Evolutionary conservation across 208 protist species (phyloP), one percentile per base, ranked within the genome.

Genomic region (Leishmania aethiopica): DNA sequence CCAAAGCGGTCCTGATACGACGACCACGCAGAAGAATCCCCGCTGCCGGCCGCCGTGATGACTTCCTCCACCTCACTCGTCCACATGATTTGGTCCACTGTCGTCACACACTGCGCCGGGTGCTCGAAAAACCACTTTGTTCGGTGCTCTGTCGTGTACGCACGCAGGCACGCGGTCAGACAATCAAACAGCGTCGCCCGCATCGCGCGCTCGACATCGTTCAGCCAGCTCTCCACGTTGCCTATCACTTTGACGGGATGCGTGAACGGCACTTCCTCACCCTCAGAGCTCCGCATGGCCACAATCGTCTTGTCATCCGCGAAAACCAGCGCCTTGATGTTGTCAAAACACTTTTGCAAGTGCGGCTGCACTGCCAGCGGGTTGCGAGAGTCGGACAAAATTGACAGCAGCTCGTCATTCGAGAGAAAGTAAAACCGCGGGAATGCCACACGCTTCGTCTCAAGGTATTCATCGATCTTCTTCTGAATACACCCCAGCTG

Each of bases 371-470:
- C 97, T 28, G 96, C 92, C 40, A 91, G 88, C 8, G 98, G 98
- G 84, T 99, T 98, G 37, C 96, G 92, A n/a, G 96, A 98, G 86
- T 99, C 97, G 32, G 98, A 97, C 37, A 99, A 89, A 80, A 99
- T 99, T 37, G 98, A 98, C 15, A 99, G 92, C 73, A 99, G 86
- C 88, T 99, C 98, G 85, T 99, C 98, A 86, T 99, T 99, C 51
- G 98, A 99, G 13, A 99, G 87, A 88, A 99, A 99, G 87, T 98
- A 99, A 87, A 99, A 99, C 32, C 98, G 91, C 51, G 98, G 98
- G 84, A 99, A 99, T 28, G 93, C 94, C 4, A 92, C 86, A 25
- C 98, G 86, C 89, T 99, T 99, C 25, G 97, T 99, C 78, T 99
- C 98, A 1, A 99, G 89, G 81, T 99, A 99, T 8, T 99, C 94